Percentiles rank a stretch among this genome's conserved stretches.
Conservation (phyloP, 1,284 basidiomycete genomes). For the Lignosus rhinocerotis region DNA sequence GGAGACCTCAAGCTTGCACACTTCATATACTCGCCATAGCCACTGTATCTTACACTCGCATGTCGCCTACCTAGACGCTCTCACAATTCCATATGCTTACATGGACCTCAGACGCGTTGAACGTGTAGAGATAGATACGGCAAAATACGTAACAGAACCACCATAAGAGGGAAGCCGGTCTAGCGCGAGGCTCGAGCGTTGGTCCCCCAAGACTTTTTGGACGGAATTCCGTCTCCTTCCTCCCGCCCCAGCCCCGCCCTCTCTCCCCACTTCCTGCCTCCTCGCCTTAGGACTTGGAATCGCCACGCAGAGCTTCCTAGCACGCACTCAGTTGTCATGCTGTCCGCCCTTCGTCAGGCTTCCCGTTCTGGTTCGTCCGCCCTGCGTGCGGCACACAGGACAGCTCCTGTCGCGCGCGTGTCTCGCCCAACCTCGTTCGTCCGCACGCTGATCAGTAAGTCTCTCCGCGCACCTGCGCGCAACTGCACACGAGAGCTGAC, state of each 20-base stretch:
- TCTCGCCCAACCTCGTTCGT: slow-evolving; percentile 26
- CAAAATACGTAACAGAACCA: slow-evolving; percentile 16
- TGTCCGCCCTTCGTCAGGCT: slow-evolving; percentile 32
- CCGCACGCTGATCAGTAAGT: slow-evolving; percentile 43
- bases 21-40: slow-evolving; percentile 18
- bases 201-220: slow-evolving; percentile 15
- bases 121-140: neutral
- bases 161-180: slow-evolving; percentile 20
- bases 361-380: slow-evolving; percentile 29
- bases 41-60: slow-evolving; percentile 21
- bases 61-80: slow-evolving; percentile 21
- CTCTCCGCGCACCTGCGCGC: neutral
- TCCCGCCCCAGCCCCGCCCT: neutral
- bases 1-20: slow-evolving; percentile 28
- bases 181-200: neutral
- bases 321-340: slow-evolving; percentile 17
- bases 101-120: neutral
- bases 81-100: slow-evolving; percentile 8
- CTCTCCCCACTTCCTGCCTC: neutral
- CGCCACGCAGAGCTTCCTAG: neutral
- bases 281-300: neutral
- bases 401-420: slow-evolving; percentile 18
- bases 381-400: slow-evolving; percentile 28
- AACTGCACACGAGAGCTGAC: neutral
- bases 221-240: slow-evolving; percentile 15